A percentile compares a stretch with the other conserved stretches of the same genome.
Evolutionary conservation across 257 asterid genomes (phyloP).

Genomic region (Penstemon eatonii): DNA sequence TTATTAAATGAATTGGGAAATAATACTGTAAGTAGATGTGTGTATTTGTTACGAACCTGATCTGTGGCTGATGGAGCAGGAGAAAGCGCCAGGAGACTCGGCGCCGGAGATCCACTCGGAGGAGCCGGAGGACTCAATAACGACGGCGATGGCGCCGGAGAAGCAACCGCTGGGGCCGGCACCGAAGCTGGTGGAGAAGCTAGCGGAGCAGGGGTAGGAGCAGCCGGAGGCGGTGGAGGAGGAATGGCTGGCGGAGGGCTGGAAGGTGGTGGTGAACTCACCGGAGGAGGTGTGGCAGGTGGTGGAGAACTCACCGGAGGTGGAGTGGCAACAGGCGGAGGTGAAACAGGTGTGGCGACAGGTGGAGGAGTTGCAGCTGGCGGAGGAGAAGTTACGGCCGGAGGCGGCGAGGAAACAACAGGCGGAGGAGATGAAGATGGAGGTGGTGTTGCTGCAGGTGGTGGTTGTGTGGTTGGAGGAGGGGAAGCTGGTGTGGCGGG

Average conservation of each 20-base stretch:
- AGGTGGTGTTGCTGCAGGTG: conserved; percentile 33
- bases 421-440: conserved; percentile 34
- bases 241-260: conserved; percentile 26
- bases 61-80: conserved; percentile 38
- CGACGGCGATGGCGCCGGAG: conserved; percentile 36
- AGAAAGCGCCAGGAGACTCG: conserved; percentile 35
- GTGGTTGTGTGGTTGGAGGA: conserved; percentile 31
- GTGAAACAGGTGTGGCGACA: conserved; percentile 37
- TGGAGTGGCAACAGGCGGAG: conserved; percentile 46
- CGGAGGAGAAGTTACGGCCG: conserved; percentile 40
- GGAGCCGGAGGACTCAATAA: conserved; percentile 50
- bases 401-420: conserved; percentile 25
- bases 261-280: conserved; percentile 35
- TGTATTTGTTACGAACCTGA: not conserved
- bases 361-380: conserved; percentile 40
- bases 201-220: conserved; percentile 51
- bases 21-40: too few species aligned
- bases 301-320: conserved; percentile 43
- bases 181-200: conserved; percentile 38
- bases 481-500: conserved; percentile 21
- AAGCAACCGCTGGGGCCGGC: conserved; percentile 50
- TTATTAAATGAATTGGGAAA: too few species aligned
- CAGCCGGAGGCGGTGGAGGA: conserved; percentile 65
- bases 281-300: conserved; percentile 47
- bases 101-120: conserved; percentile 49